These are phyloP conservation scores for Coemansia sp. DNA, from an alignment of 192 early-diverging fungal species.

Conservation along the genomic window DNA sequence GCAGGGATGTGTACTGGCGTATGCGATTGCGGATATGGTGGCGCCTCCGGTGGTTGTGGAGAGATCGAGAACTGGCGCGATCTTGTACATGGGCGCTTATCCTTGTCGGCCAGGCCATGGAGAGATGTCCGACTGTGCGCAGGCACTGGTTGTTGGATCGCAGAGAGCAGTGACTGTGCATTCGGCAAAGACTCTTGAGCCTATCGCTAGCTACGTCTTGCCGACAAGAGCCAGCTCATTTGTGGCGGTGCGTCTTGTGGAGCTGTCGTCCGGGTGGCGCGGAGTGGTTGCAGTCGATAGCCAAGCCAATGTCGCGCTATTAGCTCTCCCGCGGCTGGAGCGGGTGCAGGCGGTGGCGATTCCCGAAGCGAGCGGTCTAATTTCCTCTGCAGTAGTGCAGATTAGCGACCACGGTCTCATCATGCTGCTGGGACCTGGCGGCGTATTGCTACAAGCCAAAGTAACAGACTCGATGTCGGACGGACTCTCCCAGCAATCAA, in stretches of 20 bases:
- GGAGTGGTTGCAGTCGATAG: constrained; percentile 32
- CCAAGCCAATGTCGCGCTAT: constrained; percentile 13
- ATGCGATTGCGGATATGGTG: constrained; percentile 3
- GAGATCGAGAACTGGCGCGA: not conserved
- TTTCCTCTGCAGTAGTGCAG: constrained; percentile 6
- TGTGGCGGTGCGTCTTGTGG: constrained; percentile 21
- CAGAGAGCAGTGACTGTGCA: constrained; percentile 13
- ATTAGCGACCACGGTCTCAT: constrained; percentile 26
- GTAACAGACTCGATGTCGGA: not conserved
- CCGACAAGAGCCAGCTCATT: constrained; percentile 4
- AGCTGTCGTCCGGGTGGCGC: constrained; percentile 23
- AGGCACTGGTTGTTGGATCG: constrained; percentile 16
- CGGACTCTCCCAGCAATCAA: not conserved
- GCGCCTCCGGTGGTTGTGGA: constrained; percentile 13
- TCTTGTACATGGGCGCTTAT: not conserved
- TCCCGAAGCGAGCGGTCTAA: not conserved
- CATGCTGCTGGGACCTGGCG: constrained; percentile 17
- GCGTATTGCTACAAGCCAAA: constrained; percentile 21
- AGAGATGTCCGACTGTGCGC: not conserved
- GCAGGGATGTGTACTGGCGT: constrained; percentile 25
- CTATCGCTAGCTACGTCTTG: constrained; percentile 14
- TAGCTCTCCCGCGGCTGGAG: constrained; percentile 24
- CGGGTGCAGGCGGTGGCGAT: not conserved
- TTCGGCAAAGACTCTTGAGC: constrained; percentile 3
- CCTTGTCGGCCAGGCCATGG: not conserved